phyloP scores from a whole-genome alignment of 768 basidiomycete genomes.

The Clitopilus passeckerianus region DNA sequence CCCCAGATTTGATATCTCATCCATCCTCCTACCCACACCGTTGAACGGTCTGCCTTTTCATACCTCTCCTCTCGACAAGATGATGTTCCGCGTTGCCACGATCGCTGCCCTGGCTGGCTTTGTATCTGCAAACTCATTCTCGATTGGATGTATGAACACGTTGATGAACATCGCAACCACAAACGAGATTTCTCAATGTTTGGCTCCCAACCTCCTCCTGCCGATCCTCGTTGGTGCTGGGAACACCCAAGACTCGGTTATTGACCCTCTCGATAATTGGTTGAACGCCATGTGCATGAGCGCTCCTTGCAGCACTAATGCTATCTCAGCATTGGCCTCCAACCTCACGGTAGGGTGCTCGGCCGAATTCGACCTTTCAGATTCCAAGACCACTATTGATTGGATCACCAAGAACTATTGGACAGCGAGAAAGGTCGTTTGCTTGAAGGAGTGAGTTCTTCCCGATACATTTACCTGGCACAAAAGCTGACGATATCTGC shows the following conservation, averaged over 20 bases:
- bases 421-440: conserved; percentile 39
- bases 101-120: conserved; percentile 19
- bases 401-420: conserved; percentile 42
- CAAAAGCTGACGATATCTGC: not conserved
- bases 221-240: conserved; percentile 17
- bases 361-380: conserved; percentile 22
- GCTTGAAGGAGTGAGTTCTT: conserved; percentile 50
- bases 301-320: conserved; percentile 44
- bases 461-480: not conserved
- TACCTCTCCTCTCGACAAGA: conserved; percentile 10
- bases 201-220: conserved; percentile 31
- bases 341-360: conserved; percentile 46
- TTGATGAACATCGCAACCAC: conserved; percentile 12
- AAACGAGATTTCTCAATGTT: conserved; percentile 25
- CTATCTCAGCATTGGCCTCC: conserved; percentile 36
- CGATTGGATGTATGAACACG: conserved; percentile 14
- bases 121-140: conserved; percentile 16
- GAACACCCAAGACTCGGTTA: conserved; percentile 24
- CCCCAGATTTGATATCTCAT: conserved; percentile 20
- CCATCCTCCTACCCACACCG: conserved; percentile 11
- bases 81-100: conserved; percentile 13
- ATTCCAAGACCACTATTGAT: conserved; percentile 15
- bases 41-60: conserved; percentile 10
- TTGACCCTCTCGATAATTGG: conserved; percentile 43
- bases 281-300: conserved; percentile 43